These are phyloP conservation scores for Penicillium chermesinum DNA, from an alignment of 495 filamentous ascomycete genomes.

Conservation along the genomic window DNA sequence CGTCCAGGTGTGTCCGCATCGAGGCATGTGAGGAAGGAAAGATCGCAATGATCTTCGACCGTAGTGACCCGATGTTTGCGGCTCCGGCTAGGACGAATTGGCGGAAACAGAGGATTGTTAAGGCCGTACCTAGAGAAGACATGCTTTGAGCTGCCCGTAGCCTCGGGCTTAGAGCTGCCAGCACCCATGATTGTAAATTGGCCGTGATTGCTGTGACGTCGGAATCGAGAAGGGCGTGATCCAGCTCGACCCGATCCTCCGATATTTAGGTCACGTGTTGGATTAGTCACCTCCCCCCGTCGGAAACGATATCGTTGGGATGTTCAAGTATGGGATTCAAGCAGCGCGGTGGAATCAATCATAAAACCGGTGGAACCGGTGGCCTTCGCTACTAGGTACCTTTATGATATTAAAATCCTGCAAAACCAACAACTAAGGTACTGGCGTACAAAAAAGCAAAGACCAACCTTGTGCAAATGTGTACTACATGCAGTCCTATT, in stretches of 20 bases:
- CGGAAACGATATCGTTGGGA: no score
- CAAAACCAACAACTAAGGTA: no score
- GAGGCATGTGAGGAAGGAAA: constrained; percentile 3
- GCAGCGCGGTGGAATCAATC: no score
- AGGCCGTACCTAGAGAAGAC: constrained; percentile 47
- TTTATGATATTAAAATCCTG: no score
- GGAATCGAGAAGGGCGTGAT: constrained; percentile 14
- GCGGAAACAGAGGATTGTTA: neutral
- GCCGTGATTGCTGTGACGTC: constrained; percentile 15
- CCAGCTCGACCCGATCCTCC: constrained; percentile 18
- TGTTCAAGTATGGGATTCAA: neutral
- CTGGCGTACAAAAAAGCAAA: no score
- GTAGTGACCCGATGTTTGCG: constrained; percentile 4
- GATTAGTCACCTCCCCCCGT: constrained; percentile 4
- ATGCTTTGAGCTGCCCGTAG: constrained; percentile 45
- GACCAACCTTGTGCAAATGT: no score
- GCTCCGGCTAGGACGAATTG: constrained; percentile 10
- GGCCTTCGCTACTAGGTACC: no score
- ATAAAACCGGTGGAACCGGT: no score
- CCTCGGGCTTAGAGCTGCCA: constrained; percentile 49
- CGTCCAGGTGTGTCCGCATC: neutral
- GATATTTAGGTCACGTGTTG: constrained; percentile 23
- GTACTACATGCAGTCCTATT: no score
- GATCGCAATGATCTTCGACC: constrained; percentile 7
- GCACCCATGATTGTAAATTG: constrained; percentile 43